These are phyloP conservation scores for Protomyces pachydermus DNA, from an alignment of 1,139 yeast genomes.

Conservation along the genomic window DNA sequence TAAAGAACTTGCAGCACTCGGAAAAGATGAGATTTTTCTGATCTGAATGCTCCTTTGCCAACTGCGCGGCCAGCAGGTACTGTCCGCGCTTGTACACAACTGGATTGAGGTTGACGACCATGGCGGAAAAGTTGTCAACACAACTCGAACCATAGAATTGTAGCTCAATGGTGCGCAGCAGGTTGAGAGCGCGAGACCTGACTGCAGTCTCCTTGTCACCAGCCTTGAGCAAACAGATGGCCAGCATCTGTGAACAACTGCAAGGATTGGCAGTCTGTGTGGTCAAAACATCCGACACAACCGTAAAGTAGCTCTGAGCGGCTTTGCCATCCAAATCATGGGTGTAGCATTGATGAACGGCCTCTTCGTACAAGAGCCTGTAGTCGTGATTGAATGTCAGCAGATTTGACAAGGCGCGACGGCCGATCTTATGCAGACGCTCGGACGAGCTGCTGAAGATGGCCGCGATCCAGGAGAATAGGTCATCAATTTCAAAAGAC, in stretches of 20 bases:
- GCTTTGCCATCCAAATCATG: constrained; percentile 51
- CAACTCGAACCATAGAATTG: constrained; percentile 49
- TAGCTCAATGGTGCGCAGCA: constrained; percentile 55
- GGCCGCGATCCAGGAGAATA: constrained; percentile 74
- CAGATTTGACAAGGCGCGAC: constrained; percentile 65
- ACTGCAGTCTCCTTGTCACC: constrained; percentile 61
- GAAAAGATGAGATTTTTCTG: constrained; percentile 61
- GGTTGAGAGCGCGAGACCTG: constrained; percentile 57
- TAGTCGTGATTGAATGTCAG: constrained; percentile 57
- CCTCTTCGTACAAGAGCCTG: constrained; percentile 55
- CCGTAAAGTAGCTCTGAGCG: constrained; percentile 63
- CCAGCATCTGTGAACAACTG: constrained; percentile 45
- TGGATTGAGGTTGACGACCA: constrained; percentile 60
- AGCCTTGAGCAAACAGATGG: constrained; percentile 61
- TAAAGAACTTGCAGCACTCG: constrained; percentile 65
- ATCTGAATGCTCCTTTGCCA: constrained; percentile 56
- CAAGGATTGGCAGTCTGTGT: constrained; percentile 45
- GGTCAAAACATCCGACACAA: constrained; percentile 59
- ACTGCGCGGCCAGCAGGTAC: constrained; percentile 59
- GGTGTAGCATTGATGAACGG: constrained; percentile 63
- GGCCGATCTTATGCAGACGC: constrained; percentile 59
- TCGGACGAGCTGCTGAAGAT: constrained; percentile 59
- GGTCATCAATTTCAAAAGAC: constrained; percentile 64
- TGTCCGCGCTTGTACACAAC: constrained; percentile 75
- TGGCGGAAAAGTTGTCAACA: constrained; percentile 52